These are phyloP conservation scores for Boletus vinaceobasis DNA, from an alignment of 768 basidiomycete genomes.

Conservation along the genomic window DNA sequence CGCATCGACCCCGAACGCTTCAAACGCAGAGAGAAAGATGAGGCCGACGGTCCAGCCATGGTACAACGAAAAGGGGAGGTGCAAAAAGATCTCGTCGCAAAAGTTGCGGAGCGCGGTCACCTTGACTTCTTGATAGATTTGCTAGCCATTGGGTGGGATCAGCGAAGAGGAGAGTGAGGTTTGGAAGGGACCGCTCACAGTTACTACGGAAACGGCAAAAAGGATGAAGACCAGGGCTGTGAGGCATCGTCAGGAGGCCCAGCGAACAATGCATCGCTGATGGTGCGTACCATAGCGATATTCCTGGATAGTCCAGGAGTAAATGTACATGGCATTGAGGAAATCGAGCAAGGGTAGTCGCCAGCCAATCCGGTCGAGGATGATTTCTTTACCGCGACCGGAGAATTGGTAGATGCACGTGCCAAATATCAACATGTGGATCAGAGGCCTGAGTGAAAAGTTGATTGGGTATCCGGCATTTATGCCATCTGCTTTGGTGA, in stretches of 20 bases:
- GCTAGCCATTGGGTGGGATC: constrained; percentile 23
- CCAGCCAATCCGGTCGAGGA: constrained; percentile 67
- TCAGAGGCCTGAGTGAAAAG: constrained; percentile 43
- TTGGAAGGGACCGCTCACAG: constrained; percentile 25
- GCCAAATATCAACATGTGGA: constrained; percentile 65
- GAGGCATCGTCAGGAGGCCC: constrained; percentile 17
- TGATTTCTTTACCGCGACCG: constrained; percentile 48
- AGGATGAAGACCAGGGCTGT: constrained; percentile 39
- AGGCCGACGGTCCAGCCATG: constrained; percentile 59
- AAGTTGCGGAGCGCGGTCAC: constrained; percentile 46
- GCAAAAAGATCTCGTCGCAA: constrained; percentile 62
- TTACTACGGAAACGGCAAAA: constrained; percentile 49
- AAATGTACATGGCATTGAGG: constrained; percentile 63
- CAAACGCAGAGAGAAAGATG: constrained; percentile 53
- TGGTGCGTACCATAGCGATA: constrained; percentile 39
- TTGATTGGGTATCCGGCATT: background rate
- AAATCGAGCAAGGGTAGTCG: constrained; percentile 59
- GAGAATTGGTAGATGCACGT: constrained; percentile 62
- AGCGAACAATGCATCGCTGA: background rate
- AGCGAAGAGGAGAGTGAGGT: background rate
- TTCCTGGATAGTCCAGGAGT: constrained; percentile 53
- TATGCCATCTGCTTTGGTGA: background rate
- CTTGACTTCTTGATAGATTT: constrained; percentile 68
- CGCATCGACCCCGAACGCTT: constrained; percentile 60
- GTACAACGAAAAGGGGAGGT: constrained; percentile 70